A percentile compares a stretch with the other conserved stretches of the same genome.
phyloP scores from a whole-genome alignment of 441 rosid species.

The Gossypium gossypioides region DNA sequence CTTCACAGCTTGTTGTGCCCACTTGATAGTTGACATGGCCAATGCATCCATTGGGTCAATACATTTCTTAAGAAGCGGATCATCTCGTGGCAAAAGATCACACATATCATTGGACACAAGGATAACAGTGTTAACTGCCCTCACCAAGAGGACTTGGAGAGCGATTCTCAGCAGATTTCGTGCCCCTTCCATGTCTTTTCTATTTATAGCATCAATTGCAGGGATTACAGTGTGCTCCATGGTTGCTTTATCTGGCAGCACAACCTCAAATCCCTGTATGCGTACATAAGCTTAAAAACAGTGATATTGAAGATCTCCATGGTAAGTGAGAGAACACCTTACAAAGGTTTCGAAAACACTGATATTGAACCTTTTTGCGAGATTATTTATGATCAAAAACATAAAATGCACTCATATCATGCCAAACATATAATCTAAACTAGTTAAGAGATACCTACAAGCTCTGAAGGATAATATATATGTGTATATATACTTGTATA shows the following conservation, averaged over 20 bases:
- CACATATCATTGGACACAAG: slow-evolving; percentile 62
- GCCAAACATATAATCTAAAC: not conserved
- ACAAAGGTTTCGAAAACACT: not conserved
- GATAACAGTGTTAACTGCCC: slow-evolving; percentile 55
- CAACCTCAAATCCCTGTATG: slow-evolving; percentile 61
- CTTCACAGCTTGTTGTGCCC: slow-evolving; percentile 31
- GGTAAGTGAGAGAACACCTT: not conserved
- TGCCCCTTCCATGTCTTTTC: slow-evolving; percentile 69
- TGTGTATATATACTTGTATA: not conserved
- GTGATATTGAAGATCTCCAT: not conserved
- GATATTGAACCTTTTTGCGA: not conserved
- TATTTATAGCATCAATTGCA: slow-evolving; percentile 48
- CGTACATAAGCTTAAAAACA: not conserved
- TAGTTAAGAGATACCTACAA: not conserved
- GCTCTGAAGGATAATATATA: not conserved
- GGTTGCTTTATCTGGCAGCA: slow-evolving; percentile 68
- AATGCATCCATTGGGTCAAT: slow-evolving; percentile 61
- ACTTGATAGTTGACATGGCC: slow-evolving; percentile 49
- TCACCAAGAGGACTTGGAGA: slow-evolving; percentile 59
- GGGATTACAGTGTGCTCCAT: slow-evolving; percentile 59
- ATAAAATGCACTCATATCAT: not conserved
- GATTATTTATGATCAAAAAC: not conserved
- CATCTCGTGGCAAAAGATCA: slow-evolving; percentile 44
- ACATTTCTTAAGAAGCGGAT: slow-evolving; percentile 68
- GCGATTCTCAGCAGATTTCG: slow-evolving; percentile 60